phyloP scores from a whole-genome alignment of 495 filamentous ascomycete species.

The Xylaria nigripes region DNA sequence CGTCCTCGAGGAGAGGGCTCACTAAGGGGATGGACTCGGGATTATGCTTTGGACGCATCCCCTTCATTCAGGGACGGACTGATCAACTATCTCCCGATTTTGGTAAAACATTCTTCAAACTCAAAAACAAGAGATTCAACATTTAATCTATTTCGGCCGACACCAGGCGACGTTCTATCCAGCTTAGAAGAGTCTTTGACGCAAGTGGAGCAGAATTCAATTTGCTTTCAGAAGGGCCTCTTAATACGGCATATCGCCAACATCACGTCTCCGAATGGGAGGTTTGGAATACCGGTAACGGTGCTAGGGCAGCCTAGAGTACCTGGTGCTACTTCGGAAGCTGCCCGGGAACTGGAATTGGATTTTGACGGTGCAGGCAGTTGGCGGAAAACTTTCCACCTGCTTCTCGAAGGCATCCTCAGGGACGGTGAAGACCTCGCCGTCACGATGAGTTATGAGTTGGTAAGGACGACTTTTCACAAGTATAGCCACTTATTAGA shows the following conservation, averaged over 20 bases:
- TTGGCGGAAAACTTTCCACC: slow-evolving; percentile 41
- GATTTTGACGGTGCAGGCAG: slow-evolving; percentile 19
- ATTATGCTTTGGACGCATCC: not conserved
- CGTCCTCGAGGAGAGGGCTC: not conserved
- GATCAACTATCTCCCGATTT: slow-evolving; percentile 24
- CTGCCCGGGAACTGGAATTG: not conserved
- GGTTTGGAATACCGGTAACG: slow-evolving; percentile 31
- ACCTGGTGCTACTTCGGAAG: not conserved
- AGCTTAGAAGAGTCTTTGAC: slow-evolving; percentile 16
- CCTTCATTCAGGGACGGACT: not conserved
- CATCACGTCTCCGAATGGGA: slow-evolving; percentile 29
- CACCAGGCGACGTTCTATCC: slow-evolving; percentile 23
- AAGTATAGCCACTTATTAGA: slow-evolving; percentile 33
- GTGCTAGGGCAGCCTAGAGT: slow-evolving; percentile 16
- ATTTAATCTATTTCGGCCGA: slow-evolving; percentile 27
- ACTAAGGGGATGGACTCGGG: not conserved
- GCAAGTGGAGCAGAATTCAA: slow-evolving; percentile 6
- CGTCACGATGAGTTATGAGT: slow-evolving; percentile 34
- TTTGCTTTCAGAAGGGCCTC: slow-evolving; percentile 29
- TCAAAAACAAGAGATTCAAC: slow-evolving; percentile 17
- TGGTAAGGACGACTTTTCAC: slow-evolving; percentile 31
- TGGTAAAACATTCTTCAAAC: slow-evolving; percentile 24
- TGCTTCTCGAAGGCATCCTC: slow-evolving; percentile 34
- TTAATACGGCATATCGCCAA: slow-evolving; percentile 28
- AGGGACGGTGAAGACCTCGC: slow-evolving; percentile 41